phyloP scores from a whole-genome alignment of 179 eudicot genomes.

The Spinacia oleracea region DNA sequence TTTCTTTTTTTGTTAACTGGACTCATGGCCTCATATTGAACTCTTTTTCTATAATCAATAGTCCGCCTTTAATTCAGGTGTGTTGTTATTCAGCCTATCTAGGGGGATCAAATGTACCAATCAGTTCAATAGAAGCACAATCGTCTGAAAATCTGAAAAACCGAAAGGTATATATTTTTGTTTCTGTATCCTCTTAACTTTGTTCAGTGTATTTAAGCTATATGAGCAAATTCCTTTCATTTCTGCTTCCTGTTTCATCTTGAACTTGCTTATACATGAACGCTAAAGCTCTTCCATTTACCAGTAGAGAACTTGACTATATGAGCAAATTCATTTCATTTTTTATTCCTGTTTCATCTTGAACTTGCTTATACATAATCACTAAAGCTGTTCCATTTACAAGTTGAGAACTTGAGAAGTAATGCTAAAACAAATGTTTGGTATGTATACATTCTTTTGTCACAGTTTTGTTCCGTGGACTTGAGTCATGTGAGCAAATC shows the following conservation, averaged over 20 bases:
- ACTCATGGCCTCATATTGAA: conserved; percentile 13
- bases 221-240: neutral
- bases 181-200: neutral
- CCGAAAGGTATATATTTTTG: conserved; percentile 46
- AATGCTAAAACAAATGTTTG: neutral
- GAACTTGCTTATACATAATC: neutral
- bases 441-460: neutral
- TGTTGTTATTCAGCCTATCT: conserved; percentile 14
- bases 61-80: neutral
- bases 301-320: too few species aligned
- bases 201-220: conserved; percentile 3
- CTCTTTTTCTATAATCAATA: neutral
- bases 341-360: neutral
- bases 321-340: neutral
- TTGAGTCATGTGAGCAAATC: conserved; percentile 6
- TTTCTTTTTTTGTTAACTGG: neutral
- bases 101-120: conserved; percentile 38
- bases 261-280: neutral
- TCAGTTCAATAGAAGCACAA: conserved; percentile 38
- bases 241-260: neutral
- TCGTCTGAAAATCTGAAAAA: conserved; percentile 45
- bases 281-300: neutral
- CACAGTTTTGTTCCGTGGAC: neutral
- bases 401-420: neutral
- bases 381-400: neutral